Conservation (phyloP, 768 basidiomycete genomes). For the Leccinum variicolor region DNA sequence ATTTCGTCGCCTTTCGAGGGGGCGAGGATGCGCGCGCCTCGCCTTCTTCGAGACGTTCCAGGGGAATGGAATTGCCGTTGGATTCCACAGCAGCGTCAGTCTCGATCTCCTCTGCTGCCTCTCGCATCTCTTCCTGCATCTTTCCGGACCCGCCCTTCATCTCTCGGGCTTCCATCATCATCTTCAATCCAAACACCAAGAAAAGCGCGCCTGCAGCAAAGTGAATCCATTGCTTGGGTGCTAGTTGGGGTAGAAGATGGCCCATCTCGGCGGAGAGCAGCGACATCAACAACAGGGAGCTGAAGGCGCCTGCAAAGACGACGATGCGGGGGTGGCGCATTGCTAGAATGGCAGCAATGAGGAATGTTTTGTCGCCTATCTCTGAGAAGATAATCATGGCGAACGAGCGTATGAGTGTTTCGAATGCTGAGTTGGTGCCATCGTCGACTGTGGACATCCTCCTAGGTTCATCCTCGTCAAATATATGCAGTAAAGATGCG, state of each 20-base stretch:
- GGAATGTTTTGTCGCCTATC: slow-evolving; percentile 94
- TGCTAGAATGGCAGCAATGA: slow-evolving; percentile 86
- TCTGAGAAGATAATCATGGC: slow-evolving; percentile 90
- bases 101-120: slow-evolving; percentile 94
- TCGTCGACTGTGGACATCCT: slow-evolving; percentile 17
- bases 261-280: slow-evolving; percentile 92
- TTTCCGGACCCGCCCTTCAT: slow-evolving; percentile 81
- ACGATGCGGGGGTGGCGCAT: slow-evolving; percentile 86
- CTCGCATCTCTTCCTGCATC: slow-evolving; percentile 91
- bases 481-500: background rate
- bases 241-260: slow-evolving; percentile 78
- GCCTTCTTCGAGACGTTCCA: slow-evolving; percentile 79
- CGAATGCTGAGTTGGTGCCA: slow-evolving; percentile 5
- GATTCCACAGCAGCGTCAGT: slow-evolving; percentile 57
- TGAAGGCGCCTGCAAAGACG: slow-evolving; percentile 88
- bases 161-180: slow-evolving; percentile 78
- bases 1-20: slow-evolving; percentile 17
- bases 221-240: slow-evolving; percentile 70
- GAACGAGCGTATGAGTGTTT: slow-evolving; percentile 76
- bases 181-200: slow-evolving; percentile 84
- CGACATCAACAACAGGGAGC: slow-evolving; percentile 89
- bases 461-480: slow-evolving; percentile 6
- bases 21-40: slow-evolving; percentile 19
- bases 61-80: slow-evolving; percentile 49
- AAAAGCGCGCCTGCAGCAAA: slow-evolving; percentile 78